These are phyloP conservation scores for Aristolochia fimbriata DNA, from an alignment of 164 flowering plant genomes.

Conservation along the genomic window DNA sequence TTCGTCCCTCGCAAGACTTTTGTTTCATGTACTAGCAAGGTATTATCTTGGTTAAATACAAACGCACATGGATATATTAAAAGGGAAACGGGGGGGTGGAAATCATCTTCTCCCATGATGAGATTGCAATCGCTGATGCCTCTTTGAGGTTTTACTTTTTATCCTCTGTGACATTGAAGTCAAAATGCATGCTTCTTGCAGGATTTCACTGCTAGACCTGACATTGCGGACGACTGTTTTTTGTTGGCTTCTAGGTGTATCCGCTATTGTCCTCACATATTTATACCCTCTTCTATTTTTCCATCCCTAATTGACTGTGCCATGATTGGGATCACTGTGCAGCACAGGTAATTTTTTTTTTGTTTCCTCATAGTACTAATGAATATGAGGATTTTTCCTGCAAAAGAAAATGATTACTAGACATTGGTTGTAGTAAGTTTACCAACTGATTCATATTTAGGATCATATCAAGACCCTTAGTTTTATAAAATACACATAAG, in stretches of 20 bases:
- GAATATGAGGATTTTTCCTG: neutral
- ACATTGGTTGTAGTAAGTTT: too few relatives aligned
- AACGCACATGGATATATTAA: too few relatives aligned
- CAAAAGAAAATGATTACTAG: neutral
- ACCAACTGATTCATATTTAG: too few relatives aligned
- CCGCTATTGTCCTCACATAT: slow-evolving; percentile 88
- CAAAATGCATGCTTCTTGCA: neutral
- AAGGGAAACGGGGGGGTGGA: too few relatives aligned
- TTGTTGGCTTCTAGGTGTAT: slow-evolving; percentile 94
- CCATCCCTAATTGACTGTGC: slow-evolving; percentile 79
- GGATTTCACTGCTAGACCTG: slow-evolving; percentile 58
- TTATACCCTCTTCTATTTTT: slow-evolving; percentile 74
- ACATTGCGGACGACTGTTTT: slow-evolving; percentile 96
- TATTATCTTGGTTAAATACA: too few relatives aligned
- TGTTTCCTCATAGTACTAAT: slow-evolving; percentile 3
- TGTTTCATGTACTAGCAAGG: too few relatives aligned
- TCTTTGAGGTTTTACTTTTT: neutral
- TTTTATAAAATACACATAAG: too few relatives aligned
- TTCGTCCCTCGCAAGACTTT: neutral
- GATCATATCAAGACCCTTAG: too few relatives aligned
- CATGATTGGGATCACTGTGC: slow-evolving; percentile 84
- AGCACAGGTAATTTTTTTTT: slow-evolving; percentile 61
- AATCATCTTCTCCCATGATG: too few relatives aligned
- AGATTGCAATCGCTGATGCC: too few relatives aligned
- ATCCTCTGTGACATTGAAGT: too few relatives aligned